A percentile compares a stretch with the other conserved stretches of the same genome.
These are phyloP conservation scores for Fusarium kyushuense DNA, from an alignment of 2,329 filamentous ascomycete species.

Conservation along the genomic window DNA sequence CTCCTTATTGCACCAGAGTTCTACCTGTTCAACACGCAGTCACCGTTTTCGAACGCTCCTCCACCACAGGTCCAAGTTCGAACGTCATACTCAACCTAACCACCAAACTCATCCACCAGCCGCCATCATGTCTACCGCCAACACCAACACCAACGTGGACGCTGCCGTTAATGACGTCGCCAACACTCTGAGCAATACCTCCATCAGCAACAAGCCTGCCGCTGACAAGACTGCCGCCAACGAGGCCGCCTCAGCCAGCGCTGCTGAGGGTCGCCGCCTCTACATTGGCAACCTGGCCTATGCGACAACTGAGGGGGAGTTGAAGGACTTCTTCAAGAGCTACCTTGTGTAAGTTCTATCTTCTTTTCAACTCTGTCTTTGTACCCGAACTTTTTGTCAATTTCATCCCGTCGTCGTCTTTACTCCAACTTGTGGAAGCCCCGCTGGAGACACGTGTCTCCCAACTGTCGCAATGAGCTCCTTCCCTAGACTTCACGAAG, in stretches of 20 bases:
- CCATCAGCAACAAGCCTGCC: slow-evolving; percentile 66
- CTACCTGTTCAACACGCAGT: slow-evolving; percentile 59
- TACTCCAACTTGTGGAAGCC: slow-evolving; percentile 2
- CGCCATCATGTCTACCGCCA: slow-evolving; percentile 82
- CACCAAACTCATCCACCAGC: slow-evolving; percentile 56
- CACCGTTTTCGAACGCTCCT: slow-evolving; percentile 60
- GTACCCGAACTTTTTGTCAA: background rate
- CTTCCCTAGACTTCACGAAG: slow-evolving; percentile 18
- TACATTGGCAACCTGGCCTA: slow-evolving; percentile 99
- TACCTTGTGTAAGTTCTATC: slow-evolving; percentile 90
- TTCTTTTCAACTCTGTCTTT: slow-evolving; percentile 3
- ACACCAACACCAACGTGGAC: slow-evolving; percentile 60
- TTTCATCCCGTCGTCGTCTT: slow-evolving; percentile 7
- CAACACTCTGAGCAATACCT: slow-evolving; percentile 78
- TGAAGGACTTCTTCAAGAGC: slow-evolving; percentile 99
- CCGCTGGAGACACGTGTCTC: slow-evolving; percentile 47
- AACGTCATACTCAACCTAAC: slow-evolving; percentile 63
- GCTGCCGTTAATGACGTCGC: slow-evolving; percentile 82
- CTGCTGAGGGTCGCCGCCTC: slow-evolving; percentile 97
- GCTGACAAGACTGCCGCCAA: slow-evolving; percentile 74
- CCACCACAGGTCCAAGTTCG: slow-evolving; percentile 53
- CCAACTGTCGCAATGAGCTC: slow-evolving; percentile 24
- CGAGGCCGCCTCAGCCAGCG: slow-evolving; percentile 95
- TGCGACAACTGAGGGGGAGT: slow-evolving; percentile 99
- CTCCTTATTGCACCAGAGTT: slow-evolving; percentile 78